Percentiles rank a stretch among this genome's conserved stretches.
Evolutionary conservation across 2,329 filamentous ascomycete genomes (phyloP).

Genomic region (Trichophyton mentagrophytes): DNA sequence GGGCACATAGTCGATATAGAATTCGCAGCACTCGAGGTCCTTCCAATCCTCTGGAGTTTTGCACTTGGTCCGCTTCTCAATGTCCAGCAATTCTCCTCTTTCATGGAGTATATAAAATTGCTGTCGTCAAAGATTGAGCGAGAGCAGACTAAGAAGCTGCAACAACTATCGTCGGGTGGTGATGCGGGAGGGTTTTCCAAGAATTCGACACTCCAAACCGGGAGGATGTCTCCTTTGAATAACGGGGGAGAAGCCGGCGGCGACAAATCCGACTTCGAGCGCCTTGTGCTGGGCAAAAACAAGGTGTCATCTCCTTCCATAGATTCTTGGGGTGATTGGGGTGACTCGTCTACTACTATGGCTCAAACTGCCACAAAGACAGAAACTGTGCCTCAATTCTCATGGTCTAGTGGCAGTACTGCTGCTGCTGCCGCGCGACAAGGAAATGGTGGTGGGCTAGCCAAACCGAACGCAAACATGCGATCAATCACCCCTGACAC

Average conservation of each 20-base stretch:
- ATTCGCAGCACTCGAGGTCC: constrained; percentile 79
- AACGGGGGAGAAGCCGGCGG: constrained; percentile 37
- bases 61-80: constrained; percentile 80
- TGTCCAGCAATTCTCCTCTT: constrained; percentile 73
- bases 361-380: constrained; percentile 12
- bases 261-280: constrained; percentile 69
- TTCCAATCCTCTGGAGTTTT: constrained; percentile 86
- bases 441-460: neutral
- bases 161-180: constrained; percentile 59
- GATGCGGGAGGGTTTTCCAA: constrained; percentile 36
- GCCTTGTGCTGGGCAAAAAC: constrained; percentile 65
- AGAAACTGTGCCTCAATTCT: constrained; percentile 27
- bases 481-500: constrained; percentile 43
- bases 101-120: constrained; percentile 77
- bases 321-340: constrained; percentile 24
- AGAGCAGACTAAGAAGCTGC: constrained; percentile 77
- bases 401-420: constrained; percentile 26
- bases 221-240: constrained; percentile 16
- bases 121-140: constrained; percentile 71
- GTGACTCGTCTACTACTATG: constrained; percentile 20
- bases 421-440: neutral
- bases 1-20: constrained; percentile 73
- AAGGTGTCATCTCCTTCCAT: constrained; percentile 26
- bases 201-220: constrained; percentile 18
- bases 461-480: constrained; percentile 19